Evolutionary conservation across 257 asterid genomes (phyloP), one percentile per base, ranked within the genome.

Genomic region (Scutellaria baicalensis): DNA sequence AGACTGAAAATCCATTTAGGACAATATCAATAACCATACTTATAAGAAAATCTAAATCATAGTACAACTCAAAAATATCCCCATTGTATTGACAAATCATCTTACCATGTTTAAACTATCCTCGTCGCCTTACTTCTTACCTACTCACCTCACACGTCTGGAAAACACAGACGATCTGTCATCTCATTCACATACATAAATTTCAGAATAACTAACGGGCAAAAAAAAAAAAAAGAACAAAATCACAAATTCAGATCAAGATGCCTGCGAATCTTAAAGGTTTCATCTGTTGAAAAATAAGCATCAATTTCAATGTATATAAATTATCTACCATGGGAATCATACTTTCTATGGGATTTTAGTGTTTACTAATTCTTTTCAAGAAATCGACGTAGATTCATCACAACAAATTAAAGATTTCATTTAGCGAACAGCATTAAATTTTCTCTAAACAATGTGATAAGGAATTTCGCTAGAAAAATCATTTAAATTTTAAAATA

Each of bases 1-100:
- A 5, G 86, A 81, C 96, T 92, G 96, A 70, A 73, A 87, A 71
- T 44, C 17, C 82, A 76, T 36, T 36, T 52, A 57, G 52, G 69
- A 52, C 21, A 64, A 59, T 9, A 55, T 81, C 70, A 78, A 62
- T 54, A 68, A 31, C 57, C 17, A 69, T 23, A 31, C 9, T 62
- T 7, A 36, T 20, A 50, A 8, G 12, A 45, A 31, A 62, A 35
- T 6, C 9, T 9, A 50, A 55, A 63, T 59, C 58, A 18, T 9
- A 51, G 8, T 52, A 35, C 6, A 6, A 14, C 27, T 31, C 51
- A 44, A 48, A 44, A 48, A 50, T 43, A 38, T 57, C 17, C 8
- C 39, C 18, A 66, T 0, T 42, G 40, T 42, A 44, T 35, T 42
- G 20, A 60, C 8, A 48, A 67, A 82, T 18, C 48, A 64, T 12